Conservation (phyloP, 1,139 yeast species). For the Hansenula lynferdii region DNA sequence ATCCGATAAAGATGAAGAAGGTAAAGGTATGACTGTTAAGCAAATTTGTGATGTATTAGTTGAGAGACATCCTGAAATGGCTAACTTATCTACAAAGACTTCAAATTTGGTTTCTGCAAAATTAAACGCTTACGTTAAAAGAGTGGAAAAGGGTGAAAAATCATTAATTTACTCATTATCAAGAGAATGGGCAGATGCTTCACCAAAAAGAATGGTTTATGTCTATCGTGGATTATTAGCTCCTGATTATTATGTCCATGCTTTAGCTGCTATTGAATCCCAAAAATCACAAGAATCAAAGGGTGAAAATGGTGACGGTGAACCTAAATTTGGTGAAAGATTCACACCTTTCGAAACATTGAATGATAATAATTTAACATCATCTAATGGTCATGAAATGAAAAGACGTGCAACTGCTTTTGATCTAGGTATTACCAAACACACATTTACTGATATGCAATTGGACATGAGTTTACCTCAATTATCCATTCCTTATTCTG, state of each 20-base stretch:
- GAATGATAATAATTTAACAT: constrained; percentile 7
- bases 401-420: constrained; percentile 25
- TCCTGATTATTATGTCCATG: constrained; percentile 66
- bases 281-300: constrained; percentile 14
- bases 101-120: constrained; percentile 79
- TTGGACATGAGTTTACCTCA: constrained; percentile 44
- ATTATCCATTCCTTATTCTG: constrained; percentile 61
- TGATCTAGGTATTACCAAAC: constrained; percentile 20
- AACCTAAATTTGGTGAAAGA: constrained; percentile 1
- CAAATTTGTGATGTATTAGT: constrained; percentile 73
- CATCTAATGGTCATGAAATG: constrained; percentile 11
- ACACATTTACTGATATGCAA: constrained; percentile 37
- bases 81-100: constrained; percentile 69
- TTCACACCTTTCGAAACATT: constrained; percentile 8
- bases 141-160: constrained; percentile 75
- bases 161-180: constrained; percentile 67
- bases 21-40: constrained; percentile 80
- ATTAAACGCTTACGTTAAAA: constrained; percentile 75
- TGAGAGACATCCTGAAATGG: constrained; percentile 77
- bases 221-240: constrained; percentile 76
- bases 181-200: constrained; percentile 86
- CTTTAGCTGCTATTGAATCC: constrained; percentile 41
- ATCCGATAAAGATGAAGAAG: constrained; percentile 60
- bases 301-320: neutral
- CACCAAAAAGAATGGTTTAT: constrained; percentile 84